These are phyloP conservation scores for Suhomyces bolitotheri DNA, from an alignment of 1,139 yeast species.

Conservation along the genomic window DNA sequence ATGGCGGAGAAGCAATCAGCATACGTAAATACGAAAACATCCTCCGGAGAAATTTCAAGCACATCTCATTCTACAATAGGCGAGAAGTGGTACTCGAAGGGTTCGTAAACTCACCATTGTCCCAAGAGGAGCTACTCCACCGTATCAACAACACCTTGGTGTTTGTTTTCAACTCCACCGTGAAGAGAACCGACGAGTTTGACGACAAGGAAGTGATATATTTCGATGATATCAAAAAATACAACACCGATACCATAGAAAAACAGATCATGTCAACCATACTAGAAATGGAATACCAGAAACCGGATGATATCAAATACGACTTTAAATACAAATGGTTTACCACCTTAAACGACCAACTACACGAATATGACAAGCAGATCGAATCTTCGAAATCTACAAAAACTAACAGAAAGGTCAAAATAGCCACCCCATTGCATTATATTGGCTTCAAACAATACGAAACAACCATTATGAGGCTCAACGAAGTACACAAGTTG, in stretches of 20 bases:
- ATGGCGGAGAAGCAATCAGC: constrained; percentile 16
- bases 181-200: constrained; percentile 18
- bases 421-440: constrained; percentile 11
- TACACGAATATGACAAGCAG: constrained; percentile 6
- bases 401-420: constrained; percentile 6
- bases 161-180: constrained; percentile 44
- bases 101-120: constrained; percentile 8
- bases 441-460: constrained; percentile 30
- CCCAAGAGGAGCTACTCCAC: constrained; percentile 19
- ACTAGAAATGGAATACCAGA: constrained; percentile 30
- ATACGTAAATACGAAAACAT: constrained; percentile 21
- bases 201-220: constrained; percentile 20
- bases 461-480: constrained; percentile 32
- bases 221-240: constrained; percentile 23
- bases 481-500: constrained; percentile 29
- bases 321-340: constrained; percentile 36
- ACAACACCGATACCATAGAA: constrained; percentile 27
- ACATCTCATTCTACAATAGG: constrained; percentile 23
- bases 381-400: background rate
- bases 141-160: constrained; percentile 37
- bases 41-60: constrained; percentile 28
- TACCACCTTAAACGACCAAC: constrained; percentile 5
- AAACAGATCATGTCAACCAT: constrained; percentile 31
- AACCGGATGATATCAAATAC: constrained; percentile 31
- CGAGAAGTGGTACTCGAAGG: constrained; percentile 16